These are phyloP conservation scores for Coprinopsis strossmayeri DNA, from an alignment of 768 basidiomycete species.

Conservation along the genomic window DNA sequence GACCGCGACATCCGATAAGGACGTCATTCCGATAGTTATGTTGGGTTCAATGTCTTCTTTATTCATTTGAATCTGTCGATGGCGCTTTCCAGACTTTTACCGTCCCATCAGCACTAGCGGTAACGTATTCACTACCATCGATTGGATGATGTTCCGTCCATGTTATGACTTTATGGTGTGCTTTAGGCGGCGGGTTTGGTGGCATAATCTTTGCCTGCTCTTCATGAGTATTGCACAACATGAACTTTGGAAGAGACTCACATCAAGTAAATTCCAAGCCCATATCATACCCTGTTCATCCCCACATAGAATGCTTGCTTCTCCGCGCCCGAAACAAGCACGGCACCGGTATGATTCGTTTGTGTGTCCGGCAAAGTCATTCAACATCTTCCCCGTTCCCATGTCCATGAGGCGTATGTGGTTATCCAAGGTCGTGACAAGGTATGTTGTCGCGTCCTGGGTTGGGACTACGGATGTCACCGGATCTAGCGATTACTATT, in stretches of 20 bases:
- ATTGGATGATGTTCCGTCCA: conserved; percentile 90
- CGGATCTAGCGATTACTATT: conserved; percentile 50
- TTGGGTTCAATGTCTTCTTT: background rate
- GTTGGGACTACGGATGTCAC: conserved; percentile 81
- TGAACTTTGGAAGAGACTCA: conserved; percentile 25
- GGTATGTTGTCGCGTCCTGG: conserved; percentile 70
- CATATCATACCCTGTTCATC: conserved; percentile 88
- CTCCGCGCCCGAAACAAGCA: conserved; percentile 77
- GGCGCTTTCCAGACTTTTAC: conserved; percentile 82
- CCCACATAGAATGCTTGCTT: conserved; percentile 77
- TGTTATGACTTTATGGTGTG: conserved; percentile 79
- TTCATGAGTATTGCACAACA: conserved; percentile 1
- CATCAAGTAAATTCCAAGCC: conserved; percentile 92
- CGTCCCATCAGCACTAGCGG: conserved; percentile 86
- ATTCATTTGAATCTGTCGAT: conserved; percentile 13
- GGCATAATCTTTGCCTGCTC: conserved; percentile 61
- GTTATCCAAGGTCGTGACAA: conserved; percentile 81
- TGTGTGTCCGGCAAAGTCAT: conserved; percentile 74
- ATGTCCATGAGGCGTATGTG: conserved; percentile 84
- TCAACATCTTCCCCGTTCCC: conserved; percentile 74
- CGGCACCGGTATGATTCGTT: conserved; percentile 74
- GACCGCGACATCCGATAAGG: background rate
- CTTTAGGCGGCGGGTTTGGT: conserved; percentile 69
- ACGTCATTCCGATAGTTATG: background rate
- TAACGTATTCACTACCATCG: conserved; percentile 77